These are phyloP conservation scores for Melastoma malabathricum DNA, from an alignment of 345 rosid species.

Conservation along the genomic window DNA sequence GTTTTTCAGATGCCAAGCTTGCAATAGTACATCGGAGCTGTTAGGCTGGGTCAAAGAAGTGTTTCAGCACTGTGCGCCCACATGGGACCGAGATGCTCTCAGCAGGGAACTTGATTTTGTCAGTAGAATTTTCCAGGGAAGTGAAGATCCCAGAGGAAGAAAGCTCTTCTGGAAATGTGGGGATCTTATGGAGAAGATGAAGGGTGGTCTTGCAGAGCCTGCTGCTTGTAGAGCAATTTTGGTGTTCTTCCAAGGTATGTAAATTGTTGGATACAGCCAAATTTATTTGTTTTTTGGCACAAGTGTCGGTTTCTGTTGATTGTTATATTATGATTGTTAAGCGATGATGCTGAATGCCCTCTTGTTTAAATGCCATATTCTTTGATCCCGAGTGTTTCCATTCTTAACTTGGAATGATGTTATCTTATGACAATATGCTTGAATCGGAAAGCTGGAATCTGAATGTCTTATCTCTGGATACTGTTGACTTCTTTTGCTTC, in stretches of 20 bases:
- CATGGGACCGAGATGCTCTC: constrained; percentile 81
- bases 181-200: constrained; percentile 73
- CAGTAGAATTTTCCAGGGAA: constrained; percentile 77
- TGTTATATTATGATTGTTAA: too few species aligned
- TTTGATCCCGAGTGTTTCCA: too few species aligned
- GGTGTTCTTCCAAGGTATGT: constrained; percentile 77
- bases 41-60: constrained; percentile 98
- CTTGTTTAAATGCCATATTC: too few species aligned
- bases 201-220: constrained; percentile 57
- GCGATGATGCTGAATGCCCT: too few species aligned
- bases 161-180: constrained; percentile 84
- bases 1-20: constrained; percentile 80
- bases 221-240: constrained; percentile 64
- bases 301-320: too few species aligned
- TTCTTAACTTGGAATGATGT: too few species aligned
- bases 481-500: not conserved
- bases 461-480: not conserved
- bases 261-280: too few species aligned
- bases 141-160: constrained; percentile 80
- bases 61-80: constrained; percentile 86
- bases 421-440: too few species aligned
- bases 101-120: constrained; percentile 83
- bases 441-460: too few species aligned
- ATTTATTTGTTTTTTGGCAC: too few species aligned
- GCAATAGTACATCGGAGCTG: constrained; percentile 82